Conservation (phyloP, 495 filamentous ascomycete genomes). For the Oleoguttula mirabilis region DNA sequence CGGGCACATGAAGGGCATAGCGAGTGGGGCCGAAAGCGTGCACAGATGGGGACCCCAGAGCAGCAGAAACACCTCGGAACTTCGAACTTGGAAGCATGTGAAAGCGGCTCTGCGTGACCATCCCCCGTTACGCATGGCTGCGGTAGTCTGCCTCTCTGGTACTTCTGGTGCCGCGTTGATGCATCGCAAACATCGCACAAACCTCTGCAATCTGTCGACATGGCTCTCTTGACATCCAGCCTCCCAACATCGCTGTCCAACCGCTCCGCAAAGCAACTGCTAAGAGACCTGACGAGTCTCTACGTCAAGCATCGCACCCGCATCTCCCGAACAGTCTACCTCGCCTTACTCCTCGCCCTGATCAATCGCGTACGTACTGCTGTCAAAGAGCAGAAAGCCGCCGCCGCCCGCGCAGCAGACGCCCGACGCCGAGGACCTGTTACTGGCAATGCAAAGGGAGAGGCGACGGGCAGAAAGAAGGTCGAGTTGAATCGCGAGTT, state of each 20-base stretch:
- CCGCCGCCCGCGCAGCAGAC: slow-evolving; percentile 58
- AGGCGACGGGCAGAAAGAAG: slow-evolving; percentile 49
- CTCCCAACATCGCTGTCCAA: slow-evolving; percentile 6
- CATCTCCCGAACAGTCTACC: slow-evolving; percentile 82
- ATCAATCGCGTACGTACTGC: slow-evolving; percentile 84
- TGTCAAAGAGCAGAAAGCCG: slow-evolving; percentile 83
- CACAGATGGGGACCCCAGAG: too few relatives aligned
- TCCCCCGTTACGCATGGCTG: too few relatives aligned
- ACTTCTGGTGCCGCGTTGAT: too few relatives aligned
- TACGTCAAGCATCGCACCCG: slow-evolving; percentile 79
- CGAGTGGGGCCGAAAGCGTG: too few relatives aligned
- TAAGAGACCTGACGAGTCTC: slow-evolving; percentile 58
- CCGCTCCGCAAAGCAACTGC: slow-evolving; percentile 57
- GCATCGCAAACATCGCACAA: too few relatives aligned
- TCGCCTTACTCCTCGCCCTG: slow-evolving; percentile 81
- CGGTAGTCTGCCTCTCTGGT: too few relatives aligned
- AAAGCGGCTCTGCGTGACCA: too few relatives aligned
- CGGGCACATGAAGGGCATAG: too few relatives aligned
- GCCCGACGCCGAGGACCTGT: slow-evolving; percentile 36
- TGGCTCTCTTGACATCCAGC: neutral
- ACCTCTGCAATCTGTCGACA: too few relatives aligned
- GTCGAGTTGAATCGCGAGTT: slow-evolving; percentile 93
- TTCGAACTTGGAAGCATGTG: too few relatives aligned
- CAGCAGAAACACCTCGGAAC: too few relatives aligned
- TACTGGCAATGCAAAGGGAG: slow-evolving; percentile 37